Evolutionary conservation across 2,329 filamentous ascomycete species (phyloP), one percentile per base, ranked within the genome.

Genomic region (Claviceps sp.): DNA sequence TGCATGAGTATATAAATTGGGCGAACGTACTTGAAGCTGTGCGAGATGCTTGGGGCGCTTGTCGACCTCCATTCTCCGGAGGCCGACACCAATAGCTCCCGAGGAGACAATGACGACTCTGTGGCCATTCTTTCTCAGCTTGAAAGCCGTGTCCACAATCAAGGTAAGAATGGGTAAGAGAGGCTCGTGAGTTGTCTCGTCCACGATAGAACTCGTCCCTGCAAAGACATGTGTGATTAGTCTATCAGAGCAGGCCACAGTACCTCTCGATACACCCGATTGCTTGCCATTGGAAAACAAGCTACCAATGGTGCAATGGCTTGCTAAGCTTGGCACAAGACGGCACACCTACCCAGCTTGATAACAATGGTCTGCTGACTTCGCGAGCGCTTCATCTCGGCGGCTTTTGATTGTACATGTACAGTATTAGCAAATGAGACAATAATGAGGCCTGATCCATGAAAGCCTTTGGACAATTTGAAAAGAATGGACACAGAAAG

Each of bases 131-230:
- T 90, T 85, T 58, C 84, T 83, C 44, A 98, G 76, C 63, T 83
- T 86, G 51, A 91, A 85, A 14, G 88, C 89, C 20, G 93, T 97
- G 70, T 97, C 89, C 57, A 97, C 93, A 58, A 98, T 96, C 55
- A 91, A 75, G 55, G 86, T 90, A 52, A 98, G 74, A 59, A 89
- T 95, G 4, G 90, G 93, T 41, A 98, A 78, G 38, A 96, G 79
- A 3, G 93, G 93, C 64, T 96, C 88, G 70, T 95, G 93, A 22
- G 88, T 95, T 65, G 84, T 86, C 67, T 98, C 93, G 70, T 97
- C 88, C 58, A 98, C 90, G 60, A 98, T 97, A n/a, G 93, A 97
- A 68, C 89, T 96, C 47, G 93, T 97, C 61, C 93, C 93, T 98
- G 60, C 55, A 54, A 50, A 20, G 37, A 20, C 20, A 26, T 47